phyloP scores from a whole-genome alignment of 306 rosid species.

The Delonix regia region DNA sequence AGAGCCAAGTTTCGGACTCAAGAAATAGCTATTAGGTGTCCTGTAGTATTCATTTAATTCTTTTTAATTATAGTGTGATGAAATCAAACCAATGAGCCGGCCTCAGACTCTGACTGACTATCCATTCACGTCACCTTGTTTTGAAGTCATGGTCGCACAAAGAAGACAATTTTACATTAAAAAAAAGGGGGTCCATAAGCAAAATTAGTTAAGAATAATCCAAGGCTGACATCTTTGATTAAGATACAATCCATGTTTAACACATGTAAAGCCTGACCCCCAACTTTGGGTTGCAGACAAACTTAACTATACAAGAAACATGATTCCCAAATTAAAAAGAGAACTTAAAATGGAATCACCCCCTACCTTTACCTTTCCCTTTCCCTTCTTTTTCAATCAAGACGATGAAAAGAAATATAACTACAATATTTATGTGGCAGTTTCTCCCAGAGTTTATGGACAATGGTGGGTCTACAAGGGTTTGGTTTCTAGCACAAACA shows the following conservation, averaged over 20 bases:
- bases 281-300: not conserved
- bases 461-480: slow-evolving; percentile 32
- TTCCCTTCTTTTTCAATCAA: not conserved
- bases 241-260: slow-evolving; percentile 9
- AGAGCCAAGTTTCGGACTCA: not conserved
- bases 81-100: not conserved
- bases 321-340: not conserved
- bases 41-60: no score
- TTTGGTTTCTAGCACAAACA: slow-evolving; percentile 41
- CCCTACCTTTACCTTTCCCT: not conserved
- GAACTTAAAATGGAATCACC: not conserved
- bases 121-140: not conserved
- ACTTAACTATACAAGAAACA: not conserved
- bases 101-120: not conserved
- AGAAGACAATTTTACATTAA: not conserved
- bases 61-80: not conserved
- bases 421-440: not conserved
- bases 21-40: not conserved
- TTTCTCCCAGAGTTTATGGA: slow-evolving; percentile 32
- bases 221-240: not conserved
- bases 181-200: not conserved
- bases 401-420: not conserved
- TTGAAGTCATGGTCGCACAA: not conserved
- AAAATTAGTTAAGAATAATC: not conserved
- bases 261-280: not conserved